Base-by-base conservation (phyloP, 2,329 filamentous ascomycete species). In the Colletotrichum eleusines region DNA sequence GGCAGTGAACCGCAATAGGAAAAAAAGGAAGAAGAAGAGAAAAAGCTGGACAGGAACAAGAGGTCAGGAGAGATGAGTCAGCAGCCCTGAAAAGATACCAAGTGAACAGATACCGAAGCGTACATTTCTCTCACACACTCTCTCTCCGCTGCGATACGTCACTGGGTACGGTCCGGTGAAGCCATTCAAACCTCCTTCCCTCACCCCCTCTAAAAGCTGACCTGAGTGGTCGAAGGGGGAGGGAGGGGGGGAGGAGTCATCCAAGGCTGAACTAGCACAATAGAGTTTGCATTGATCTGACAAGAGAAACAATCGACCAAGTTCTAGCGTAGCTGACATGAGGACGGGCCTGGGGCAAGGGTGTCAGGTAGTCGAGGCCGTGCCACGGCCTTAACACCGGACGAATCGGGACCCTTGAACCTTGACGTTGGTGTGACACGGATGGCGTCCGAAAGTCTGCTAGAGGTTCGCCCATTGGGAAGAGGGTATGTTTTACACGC, bases 31-130 rank as follows among this genome's bases (percentile, higher is more conserved):
- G 14, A 23, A 51, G 51, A 26, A n/a, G 12, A 58, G 54, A 40
- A 28, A 61, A 28, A 42, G 26, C n/a, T 35, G 33, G 33, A 33
- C 35, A 23, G 33, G n/a, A 60, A 51, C 44, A 35, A 57, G 63
- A 62, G 31, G 35, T 23, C 35, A 51, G 60, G 48, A 40, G 48
- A 38, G n/a, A n/a, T 46, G 26, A 62, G 57, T 33, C 42, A 67
- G 51, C 26, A 53, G 35, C 28, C 50, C 55, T 28, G 38, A 51
- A 67, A 44, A 71, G 69, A 71, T 71, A 71, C 69, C 69, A 57
- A 71, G 68, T 63, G 64, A 71, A 69, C 65, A 53, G 64, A 69
- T 59, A 60, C 58, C 65, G 59, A 71, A 55, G 69, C 69, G 44
- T 69, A 59, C 68, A 63, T 68, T 61, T 59, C 33, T 54, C 33